Evolutionary conservation across 2,329 filamentous ascomycete genomes (phyloP), one percentile per base, ranked within the genome.

Genomic region (Corinectria fuckeliana): DNA sequence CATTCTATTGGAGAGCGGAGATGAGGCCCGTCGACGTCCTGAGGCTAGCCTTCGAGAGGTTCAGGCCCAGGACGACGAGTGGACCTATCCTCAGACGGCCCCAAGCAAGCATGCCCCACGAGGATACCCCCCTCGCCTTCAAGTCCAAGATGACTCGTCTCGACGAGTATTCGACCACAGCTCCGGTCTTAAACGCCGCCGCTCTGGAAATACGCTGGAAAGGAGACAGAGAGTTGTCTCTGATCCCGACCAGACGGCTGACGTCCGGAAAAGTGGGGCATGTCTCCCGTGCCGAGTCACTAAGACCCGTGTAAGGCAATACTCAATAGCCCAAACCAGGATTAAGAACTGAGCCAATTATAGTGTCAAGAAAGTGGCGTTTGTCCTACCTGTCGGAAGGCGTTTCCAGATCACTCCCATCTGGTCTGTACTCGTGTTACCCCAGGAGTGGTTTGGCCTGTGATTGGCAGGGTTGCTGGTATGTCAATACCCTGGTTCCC

Each of bases 271-370:
- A 68, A 75, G 74, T 65, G 78, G 78, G 58, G 80, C 81, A 30
- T 84, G 82, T 65, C 74, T 79, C 53, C 77, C 77, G 56, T 84
- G 82, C 70, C 80, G 77, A 64, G 75, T 80, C 61, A 77, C 76
- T 64, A 83, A 82, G 74, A 77, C 78, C 65, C 72, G 74, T 66
- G 82, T 83, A 77, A 77, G 80, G 71, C 68, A 70, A 60, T 32
- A 58, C 45, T 61, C 47, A 23, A 23, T 41, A 54, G 60, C 51
- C 55, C 50, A 48, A 48, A 54, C 42, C 54, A n/a, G 62, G 65
- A 62, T 62, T 44, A 59, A 55, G 62, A 64, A 66, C 74, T 75
- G 69, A 75, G 63, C 63, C 60, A 56, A 55, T 56, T 56, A 56
- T 67, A 78, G 76, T 78, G 76, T 68, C 71, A 73, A 64, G 74